Percentiles rank a stretch among this genome's conserved stretches.
Evolutionary conservation across 2,329 filamentous ascomycete species (phyloP).

Genomic region (Phialocephala sp.): DNA sequence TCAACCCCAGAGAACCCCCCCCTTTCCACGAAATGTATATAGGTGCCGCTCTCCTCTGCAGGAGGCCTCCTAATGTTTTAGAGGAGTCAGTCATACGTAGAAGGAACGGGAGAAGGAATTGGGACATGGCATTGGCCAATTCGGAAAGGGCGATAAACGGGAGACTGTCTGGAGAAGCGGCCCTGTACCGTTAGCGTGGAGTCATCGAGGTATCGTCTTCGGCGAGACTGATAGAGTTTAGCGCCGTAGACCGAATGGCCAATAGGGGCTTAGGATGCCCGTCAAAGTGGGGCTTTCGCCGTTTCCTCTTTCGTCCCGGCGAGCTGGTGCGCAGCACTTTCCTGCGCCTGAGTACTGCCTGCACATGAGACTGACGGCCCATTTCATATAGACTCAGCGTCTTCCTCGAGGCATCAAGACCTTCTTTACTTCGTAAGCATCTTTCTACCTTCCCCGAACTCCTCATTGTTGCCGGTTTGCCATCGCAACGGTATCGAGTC

Average conservation of each 20-base stretch:
- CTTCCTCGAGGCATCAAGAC: slow-evolving; percentile 24
- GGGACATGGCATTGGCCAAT: slow-evolving; percentile 16
- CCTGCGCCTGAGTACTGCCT: background rate
- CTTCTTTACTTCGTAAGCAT: slow-evolving; percentile 9
- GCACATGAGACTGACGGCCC: background rate
- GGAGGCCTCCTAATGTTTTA: slow-evolving; percentile 12
- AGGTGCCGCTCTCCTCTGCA: slow-evolving; percentile 1
- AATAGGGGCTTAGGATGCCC: background rate
- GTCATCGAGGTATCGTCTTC: slow-evolving; percentile 5
- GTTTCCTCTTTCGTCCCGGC: slow-evolving; percentile 14
- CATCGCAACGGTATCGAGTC: slow-evolving; percentile 10
- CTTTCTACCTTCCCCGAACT: slow-evolving; percentile 9
- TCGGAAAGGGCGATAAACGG: background rate
- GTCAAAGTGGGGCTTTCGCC: slow-evolving; percentile 7
- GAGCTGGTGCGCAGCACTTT: background rate
- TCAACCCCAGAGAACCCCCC: slow-evolving; percentile 10
- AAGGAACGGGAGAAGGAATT: background rate
- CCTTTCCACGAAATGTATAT: slow-evolving; percentile 6
- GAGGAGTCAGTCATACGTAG: slow-evolving; percentile 15
- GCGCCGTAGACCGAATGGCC: background rate
- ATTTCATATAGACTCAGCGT: slow-evolving; percentile 8
- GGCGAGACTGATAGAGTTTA: no score
- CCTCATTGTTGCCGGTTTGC: slow-evolving; percentile 6
- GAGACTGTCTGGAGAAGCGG: background rate
- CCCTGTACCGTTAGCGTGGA: background rate